These are phyloP conservation scores for Guadua angustifolia DNA, from an alignment of 176 grass and related monocot genomes.

Conservation along the genomic window DNA sequence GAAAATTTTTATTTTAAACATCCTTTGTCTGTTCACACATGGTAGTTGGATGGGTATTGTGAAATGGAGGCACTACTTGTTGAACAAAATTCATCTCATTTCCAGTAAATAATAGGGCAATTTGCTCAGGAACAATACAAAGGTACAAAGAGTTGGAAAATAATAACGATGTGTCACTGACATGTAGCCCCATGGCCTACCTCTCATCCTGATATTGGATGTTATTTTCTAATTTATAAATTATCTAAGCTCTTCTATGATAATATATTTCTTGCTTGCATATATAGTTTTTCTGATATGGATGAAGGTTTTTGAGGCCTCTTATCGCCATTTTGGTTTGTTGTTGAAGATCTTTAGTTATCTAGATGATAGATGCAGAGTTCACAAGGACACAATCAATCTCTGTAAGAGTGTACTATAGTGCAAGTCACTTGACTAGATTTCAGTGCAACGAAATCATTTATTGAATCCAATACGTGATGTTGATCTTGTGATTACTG, in stretches of 20 bases:
- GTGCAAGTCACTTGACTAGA: constrained; percentile 58
- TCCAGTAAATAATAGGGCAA: background rate
- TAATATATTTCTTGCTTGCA: background rate
- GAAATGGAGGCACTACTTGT: background rate
- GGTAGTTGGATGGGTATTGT: background rate
- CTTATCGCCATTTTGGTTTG: no score
- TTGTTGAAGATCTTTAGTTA: constrained; percentile 65
- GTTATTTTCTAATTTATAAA: no score
- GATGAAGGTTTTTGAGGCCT: background rate
- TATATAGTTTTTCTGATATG: background rate
- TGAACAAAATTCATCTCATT: background rate
- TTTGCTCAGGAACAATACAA: background rate
- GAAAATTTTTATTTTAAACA: background rate
- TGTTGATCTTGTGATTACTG: constrained; percentile 82
- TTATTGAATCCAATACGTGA: constrained; percentile 63
- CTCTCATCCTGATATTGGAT: no score
- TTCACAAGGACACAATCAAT: constrained; percentile 79
- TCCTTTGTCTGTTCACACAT: background rate
- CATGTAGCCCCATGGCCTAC: no score
- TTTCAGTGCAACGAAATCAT: constrained; percentile 61
- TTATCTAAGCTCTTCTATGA: no score
- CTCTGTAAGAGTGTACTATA: constrained; percentile 65
- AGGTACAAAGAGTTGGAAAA: no score
- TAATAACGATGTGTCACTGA: no score
- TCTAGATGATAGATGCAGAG: constrained; percentile 78